Percentiles rank a stretch among this genome's conserved stretches.
phyloP scores from a whole-genome alignment of 768 basidiomycete genomes.

The Lactarius trivialis region DNA sequence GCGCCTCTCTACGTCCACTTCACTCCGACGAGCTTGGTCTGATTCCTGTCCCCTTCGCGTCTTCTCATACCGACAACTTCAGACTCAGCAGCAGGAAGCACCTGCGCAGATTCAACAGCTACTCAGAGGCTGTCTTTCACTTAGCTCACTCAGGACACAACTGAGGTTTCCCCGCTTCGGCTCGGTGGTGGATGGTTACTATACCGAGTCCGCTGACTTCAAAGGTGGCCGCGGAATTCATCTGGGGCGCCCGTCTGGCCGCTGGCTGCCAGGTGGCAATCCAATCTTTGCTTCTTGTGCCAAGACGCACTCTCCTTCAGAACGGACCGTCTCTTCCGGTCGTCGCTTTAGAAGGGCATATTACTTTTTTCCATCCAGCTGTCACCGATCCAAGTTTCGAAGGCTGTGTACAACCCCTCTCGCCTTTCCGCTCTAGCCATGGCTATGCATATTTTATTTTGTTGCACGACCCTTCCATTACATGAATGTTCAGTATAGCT shows the following conservation, averaged over 20 bases:
- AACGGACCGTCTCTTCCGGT: not conserved
- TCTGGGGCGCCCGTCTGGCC: not conserved
- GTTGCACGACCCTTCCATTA: not conserved
- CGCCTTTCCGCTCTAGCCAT: not conserved
- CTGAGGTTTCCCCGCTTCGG: not conserved
- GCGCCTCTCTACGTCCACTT: not conserved
- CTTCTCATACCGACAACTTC: not conserved
- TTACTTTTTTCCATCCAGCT: not conserved
- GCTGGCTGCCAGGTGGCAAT: not conserved
- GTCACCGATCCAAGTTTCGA: not conserved
- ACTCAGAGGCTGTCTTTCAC: not conserved
- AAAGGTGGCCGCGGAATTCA: not conserved
- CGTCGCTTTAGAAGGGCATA: not conserved
- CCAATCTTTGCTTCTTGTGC: not conserved
- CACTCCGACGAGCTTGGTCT: too few relatives aligned
- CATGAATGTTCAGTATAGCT: not conserved
- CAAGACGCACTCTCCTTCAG: not conserved
- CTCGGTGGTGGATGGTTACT: not conserved
- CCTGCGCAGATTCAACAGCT: not conserved
- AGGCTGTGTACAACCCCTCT: not conserved
- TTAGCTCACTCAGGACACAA: not conserved
- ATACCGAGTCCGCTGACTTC: not conserved
- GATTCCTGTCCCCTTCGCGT: not conserved
- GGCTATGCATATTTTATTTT: not conserved
- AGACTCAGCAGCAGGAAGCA: not conserved